Evolutionary conservation across 2,329 filamentous ascomycete species (phyloP), one percentile per base, ranked within the genome.

Genomic region (Lachnellula occidentalis): DNA sequence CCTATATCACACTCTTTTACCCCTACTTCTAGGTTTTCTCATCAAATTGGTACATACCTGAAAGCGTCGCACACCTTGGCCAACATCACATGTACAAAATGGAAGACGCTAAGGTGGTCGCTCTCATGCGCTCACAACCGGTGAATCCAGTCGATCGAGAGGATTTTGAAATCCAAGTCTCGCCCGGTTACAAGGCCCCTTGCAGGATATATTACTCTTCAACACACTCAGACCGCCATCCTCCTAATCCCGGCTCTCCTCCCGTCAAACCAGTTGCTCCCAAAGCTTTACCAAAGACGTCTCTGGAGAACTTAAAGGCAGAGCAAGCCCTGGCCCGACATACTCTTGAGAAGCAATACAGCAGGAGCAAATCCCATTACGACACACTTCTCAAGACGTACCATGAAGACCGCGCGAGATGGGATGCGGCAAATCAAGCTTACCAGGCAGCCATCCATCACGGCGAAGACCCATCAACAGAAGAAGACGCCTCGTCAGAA

Each of bases 151-250:
- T 54, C 7, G 51, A 54, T 22, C 19, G 51, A 49, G 48, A 49
- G 15, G 51, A 54, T 43, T 43, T 47, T 17, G 27, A 41, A 21
- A 27, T 54, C 4, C 51, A 49, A 31, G 48, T 47, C 15, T 54
- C 51, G 8, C 17, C 45, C 14, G 48, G 48, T 14, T 41, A 54
- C 34, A 34, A 48, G 14, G 48, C 51, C n/a, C 22, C 48, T 27
- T 54, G 51, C 14, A 45, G 51, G 8, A 19, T 54, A 41, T 54
- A 49, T 45, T 48, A 48, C 37, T 21, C 43, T 17, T 27, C 43
- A 21, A 22, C 19, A 45, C 45, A 34, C 45, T 27, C 51, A n/a
- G 24, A 48, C 14, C 17, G 31, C 27, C 42, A 15, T 27, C 34
- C 45, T 19, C 21, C 51, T 17, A 45, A 54, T 27, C 51, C 51